Conservation (phyloP, 345 rosid species). For the Syzygium aqueum region DNA sequence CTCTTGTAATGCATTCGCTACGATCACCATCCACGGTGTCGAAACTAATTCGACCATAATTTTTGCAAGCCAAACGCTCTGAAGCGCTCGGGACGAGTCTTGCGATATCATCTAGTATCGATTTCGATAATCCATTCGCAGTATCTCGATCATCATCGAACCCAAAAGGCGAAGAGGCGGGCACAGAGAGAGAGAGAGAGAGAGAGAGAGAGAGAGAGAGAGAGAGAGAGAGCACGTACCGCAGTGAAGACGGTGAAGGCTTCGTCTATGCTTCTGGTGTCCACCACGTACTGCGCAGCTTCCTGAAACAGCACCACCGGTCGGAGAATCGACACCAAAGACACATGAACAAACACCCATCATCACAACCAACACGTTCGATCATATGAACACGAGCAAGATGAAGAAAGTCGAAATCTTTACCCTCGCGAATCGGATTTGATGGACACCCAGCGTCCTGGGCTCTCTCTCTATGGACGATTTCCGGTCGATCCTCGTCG, state of each 20-base stretch:
- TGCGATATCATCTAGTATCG: neutral
- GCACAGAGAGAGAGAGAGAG: neutral
- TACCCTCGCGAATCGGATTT: constrained; percentile 9
- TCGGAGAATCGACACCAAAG: neutral
- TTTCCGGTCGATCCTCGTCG: neutral
- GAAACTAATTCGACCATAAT: neutral
- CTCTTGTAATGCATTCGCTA: neutral
- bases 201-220: neutral
- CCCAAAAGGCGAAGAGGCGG: neutral
- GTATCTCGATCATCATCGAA: neutral
- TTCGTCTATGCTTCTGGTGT: constrained; percentile 2
- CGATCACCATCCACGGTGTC: rapidly evolving
- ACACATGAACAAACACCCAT: too few species aligned
- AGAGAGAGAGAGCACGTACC: neutral
- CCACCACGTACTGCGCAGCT: neutral
- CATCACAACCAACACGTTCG: neutral
- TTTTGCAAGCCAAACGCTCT: neutral
- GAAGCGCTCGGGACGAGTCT: neutral
- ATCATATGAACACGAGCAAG: neutral
- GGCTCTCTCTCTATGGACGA: constrained; percentile 11
- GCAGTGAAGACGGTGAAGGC: constrained; percentile 1
- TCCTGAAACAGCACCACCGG: neutral
- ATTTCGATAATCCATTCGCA: too few species aligned
- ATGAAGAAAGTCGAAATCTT: too few species aligned
- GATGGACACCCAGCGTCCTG: constrained; percentile 1